Conservation (phyloP, 345 rosid genomes). For the Excoecaria agallocha region DNA sequence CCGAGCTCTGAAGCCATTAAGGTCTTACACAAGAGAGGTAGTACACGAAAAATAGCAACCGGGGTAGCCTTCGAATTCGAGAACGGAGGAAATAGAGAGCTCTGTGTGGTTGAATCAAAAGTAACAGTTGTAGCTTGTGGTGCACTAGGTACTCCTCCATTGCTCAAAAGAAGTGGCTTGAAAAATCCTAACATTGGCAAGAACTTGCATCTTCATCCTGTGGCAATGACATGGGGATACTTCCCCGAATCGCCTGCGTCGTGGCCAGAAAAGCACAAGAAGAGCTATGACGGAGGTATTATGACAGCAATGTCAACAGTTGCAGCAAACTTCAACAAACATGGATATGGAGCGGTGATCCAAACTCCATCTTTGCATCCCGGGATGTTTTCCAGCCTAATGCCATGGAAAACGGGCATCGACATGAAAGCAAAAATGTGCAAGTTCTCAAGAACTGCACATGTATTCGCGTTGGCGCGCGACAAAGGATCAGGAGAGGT, state of each 20-base stretch:
- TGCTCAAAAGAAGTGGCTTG: constrained; percentile 59
- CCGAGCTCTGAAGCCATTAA: constrained; percentile 59
- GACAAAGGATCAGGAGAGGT: constrained; percentile 66
- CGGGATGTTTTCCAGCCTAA: constrained; percentile 66
- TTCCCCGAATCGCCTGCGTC: constrained; percentile 47
- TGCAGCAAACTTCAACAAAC: constrained; percentile 28
- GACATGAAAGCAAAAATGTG: constrained; percentile 61
- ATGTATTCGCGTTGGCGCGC: constrained; percentile 58
- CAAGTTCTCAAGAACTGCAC: constrained; percentile 66
- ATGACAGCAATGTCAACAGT: constrained; percentile 80
- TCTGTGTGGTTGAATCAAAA: constrained; percentile 53
- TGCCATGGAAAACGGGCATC: constrained; percentile 73
- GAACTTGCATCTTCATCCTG: constrained; percentile 73
- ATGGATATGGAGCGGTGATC: constrained; percentile 62
- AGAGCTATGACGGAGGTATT: constrained; percentile 76
- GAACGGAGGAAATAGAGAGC: constrained; percentile 34
- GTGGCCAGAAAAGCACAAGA: constrained; percentile 38
- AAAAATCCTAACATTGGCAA: constrained; percentile 62
- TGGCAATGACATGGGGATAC: constrained; percentile 86
- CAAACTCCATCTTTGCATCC: constrained; percentile 84
- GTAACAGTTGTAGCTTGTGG: constrained; percentile 71
- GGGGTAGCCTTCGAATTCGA: constrained; percentile 57
- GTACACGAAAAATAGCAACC: constrained; percentile 35
- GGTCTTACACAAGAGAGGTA: constrained; percentile 42
- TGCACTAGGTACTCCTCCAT: constrained; percentile 60